Base-by-base conservation (phyloP, 208 protist species). In the Acanthamoeba triangularis region DNA sequence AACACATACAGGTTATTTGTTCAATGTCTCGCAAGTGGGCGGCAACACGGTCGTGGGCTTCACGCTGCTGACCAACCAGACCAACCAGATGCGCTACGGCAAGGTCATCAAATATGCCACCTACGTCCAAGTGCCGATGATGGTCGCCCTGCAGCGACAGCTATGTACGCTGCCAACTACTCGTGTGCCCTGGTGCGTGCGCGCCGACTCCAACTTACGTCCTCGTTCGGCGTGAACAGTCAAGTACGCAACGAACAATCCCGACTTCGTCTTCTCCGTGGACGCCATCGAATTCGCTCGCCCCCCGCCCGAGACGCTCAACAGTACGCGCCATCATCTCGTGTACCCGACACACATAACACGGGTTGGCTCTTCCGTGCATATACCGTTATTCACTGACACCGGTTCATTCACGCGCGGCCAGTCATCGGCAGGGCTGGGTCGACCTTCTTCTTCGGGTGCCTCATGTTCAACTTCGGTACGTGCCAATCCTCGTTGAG, bases 381-480 rank as follows among this genome's bases (percentile, higher is more conserved):
- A n/a, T 47, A n/a, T n/a, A 10, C 37, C 41, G 23, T 28, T 2
- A 30, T 28, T 35, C 63, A 69, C 63, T 56, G 16, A 56, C 52
- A 56, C 52, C 8, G n/a, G 7, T 69, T 74, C 10, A 1, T 5
- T 28, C 11, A 0, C 20, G 16, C 67, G 16, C 63, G 8, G 3
- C 16, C 90, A 94, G 93, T 96, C 28, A 92, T 96, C 30, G 69
- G 37, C 8, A 28, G 41, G 44, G 84, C 67, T 47, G 95, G 96
- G 18, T 74, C 95, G 20, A 47, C 94, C 6, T 97, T 96, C 63
- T 97, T 97, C 88, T 97, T 97, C 90, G 96, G 93, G 6, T 63
- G 80, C 7, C 74, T 97, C 37, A 97, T 97, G 96, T 97, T 97
- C 76, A 96, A 97, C 61, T 93, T 97, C n/a, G 94, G 56, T 63